Base-by-base conservation (phyloP, 1,284 basidiomycete species). In the Puccinia coronata region DNA sequence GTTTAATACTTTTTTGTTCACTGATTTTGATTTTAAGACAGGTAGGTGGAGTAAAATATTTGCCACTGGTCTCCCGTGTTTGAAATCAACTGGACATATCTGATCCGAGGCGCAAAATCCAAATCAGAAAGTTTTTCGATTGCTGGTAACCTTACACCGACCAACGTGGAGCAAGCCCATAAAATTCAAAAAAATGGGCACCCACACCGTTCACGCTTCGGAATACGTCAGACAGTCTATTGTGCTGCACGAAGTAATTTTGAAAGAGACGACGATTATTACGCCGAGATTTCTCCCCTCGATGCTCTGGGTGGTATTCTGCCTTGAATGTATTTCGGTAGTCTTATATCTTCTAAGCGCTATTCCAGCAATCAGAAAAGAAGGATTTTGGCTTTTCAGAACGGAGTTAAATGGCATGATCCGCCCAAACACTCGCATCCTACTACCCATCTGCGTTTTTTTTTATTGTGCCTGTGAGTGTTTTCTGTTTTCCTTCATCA, bases 361-460 rank as follows among this genome's bases (percentile, higher is more conserved):
- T 4, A 25, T 59, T 5, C 57, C 57, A 59, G 4, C 16, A 31
- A 59, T 59, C 12, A 59, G 57, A 31, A 31, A 59, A 34, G 57
- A 59, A 12, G 57, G 57, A 8, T 59, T 31, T 59, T 59, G 57
- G 57, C 28, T 59, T 28, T 59, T 59, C 28, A 59, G 28, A 59
- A 18, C 57, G 57, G 57, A 59, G 28, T 14, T 31, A 25, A 59
- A 59, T 25, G 57, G 57, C 28, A 59, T 59, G 57, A 31, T 59
- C n/a, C 28, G 57, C 16, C 57, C 57, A 31, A 59, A 59, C 28
- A 34, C 16, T 31, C 25, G 57, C 9, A 16, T 59, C 28, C 18
- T 59, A 59, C 16, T 59, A 59, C 57, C 57, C 57, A 59, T 59
- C 2, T 59, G 57, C 28, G 57, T 59, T 25, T 25, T 59, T 59